A percentile compares a stretch with the other conserved stretches of the same genome.
These are phyloP conservation scores for Lipomyces orientalis DNA, from an alignment of 805 yeast species.

Conservation along the genomic window DNA sequence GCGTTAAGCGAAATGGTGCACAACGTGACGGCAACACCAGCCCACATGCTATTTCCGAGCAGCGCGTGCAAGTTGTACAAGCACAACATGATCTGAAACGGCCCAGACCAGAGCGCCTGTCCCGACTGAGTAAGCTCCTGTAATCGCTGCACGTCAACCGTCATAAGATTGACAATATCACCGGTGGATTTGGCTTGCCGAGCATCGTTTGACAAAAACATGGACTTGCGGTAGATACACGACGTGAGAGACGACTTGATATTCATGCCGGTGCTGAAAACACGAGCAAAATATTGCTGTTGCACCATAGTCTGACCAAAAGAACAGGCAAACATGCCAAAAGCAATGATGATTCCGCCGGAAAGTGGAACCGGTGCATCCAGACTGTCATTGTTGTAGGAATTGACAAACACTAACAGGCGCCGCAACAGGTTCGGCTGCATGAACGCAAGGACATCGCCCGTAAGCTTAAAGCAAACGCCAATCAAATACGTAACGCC, in stretches of 20 bases:
- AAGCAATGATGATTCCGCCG: conserved; percentile 66
- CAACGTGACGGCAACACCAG: conserved; percentile 81
- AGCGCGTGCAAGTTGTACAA: conserved; percentile 72
- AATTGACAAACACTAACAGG: conserved; percentile 66
- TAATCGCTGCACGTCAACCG: conserved; percentile 74
- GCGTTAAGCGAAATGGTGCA: conserved; percentile 84
- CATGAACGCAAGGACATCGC: conserved; percentile 75
- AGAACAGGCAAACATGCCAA: conserved; percentile 66
- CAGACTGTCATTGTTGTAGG: conserved; percentile 44
- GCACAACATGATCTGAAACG: conserved; percentile 83
- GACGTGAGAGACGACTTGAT: conserved; percentile 68
- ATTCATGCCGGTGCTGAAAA: conserved; percentile 62
- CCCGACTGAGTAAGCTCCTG: conserved; percentile 74
- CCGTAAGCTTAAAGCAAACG: conserved; percentile 70
- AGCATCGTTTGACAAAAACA: conserved; percentile 69
- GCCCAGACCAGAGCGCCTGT: conserved; percentile 89
- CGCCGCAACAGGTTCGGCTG: conserved; percentile 81
- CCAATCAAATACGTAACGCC: conserved; percentile 73
- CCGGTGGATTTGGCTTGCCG: conserved; percentile 68
- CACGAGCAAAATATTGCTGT: conserved; percentile 60
- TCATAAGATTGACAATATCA: conserved; percentile 74
- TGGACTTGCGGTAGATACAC: conserved; percentile 73
- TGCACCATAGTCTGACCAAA: conserved; percentile 64
- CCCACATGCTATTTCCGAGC: conserved; percentile 87
- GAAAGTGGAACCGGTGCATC: conserved; percentile 53